Percentiles rank a stretch among this genome's conserved stretches.
These are phyloP conservation scores for Tetrahymena thermophila DNA, from an alignment of 73 alveolate species.

Conservation along the genomic window DNA sequence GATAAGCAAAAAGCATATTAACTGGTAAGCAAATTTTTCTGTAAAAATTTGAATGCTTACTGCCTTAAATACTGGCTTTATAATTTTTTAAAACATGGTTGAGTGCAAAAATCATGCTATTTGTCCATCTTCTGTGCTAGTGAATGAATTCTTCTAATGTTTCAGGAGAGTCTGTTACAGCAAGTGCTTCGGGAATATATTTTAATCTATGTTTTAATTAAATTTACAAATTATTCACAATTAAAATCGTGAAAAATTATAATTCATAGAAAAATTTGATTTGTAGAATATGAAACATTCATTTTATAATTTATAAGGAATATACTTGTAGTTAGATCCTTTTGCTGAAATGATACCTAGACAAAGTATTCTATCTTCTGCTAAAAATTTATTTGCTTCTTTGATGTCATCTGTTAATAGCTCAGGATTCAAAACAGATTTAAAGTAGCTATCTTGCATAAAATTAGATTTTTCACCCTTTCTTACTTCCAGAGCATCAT, in stretches of 20 bases:
- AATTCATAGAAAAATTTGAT: no score
- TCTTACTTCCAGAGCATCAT: conserved; percentile 14
- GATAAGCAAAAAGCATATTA: neutral
- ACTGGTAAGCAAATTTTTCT: neutral
- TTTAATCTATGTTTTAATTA: neutral
- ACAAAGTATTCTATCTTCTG: conserved; percentile 61
- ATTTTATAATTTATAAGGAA: no score
- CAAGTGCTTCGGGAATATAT: conserved; percentile 46
- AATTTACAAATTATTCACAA: no score
- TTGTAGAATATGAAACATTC: no score
- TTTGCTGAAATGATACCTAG: neutral
- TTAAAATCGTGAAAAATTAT: no score
- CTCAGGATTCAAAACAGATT: conserved; percentile 20
- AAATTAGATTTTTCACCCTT: neutral
- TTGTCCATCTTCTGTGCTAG: conserved; percentile 60
- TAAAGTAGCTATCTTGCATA: conserved; percentile 5
- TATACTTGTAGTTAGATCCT: neutral
- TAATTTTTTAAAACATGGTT: conserved; percentile 2
- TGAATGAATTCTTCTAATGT: conserved; percentile 26
- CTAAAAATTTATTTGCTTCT: conserved; percentile 54
- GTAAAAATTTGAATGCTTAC: neutral
- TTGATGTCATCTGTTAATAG: neutral
- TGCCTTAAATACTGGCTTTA: conserved; percentile 1
- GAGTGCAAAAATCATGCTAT: conserved; percentile 54
- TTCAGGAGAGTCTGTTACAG: conserved; percentile 55